Evolutionary conservation across 2,329 filamentous ascomycete genomes (phyloP).

Genomic region (Colletotrichum tanaceti): DNA sequence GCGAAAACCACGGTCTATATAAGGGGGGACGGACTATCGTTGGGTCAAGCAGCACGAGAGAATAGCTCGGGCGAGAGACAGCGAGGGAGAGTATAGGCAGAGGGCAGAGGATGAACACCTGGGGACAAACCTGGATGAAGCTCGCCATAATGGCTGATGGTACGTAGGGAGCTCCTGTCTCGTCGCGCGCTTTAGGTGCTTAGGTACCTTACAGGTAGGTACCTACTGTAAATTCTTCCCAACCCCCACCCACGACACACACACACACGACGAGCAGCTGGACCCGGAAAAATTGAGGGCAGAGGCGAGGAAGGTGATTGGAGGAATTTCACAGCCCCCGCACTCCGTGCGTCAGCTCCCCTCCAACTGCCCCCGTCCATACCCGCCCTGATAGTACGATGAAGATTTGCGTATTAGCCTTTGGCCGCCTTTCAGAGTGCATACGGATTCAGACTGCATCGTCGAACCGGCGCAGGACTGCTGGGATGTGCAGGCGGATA

Average conservation of each 20-base stretch:
- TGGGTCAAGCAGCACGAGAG: constrained; percentile 15
- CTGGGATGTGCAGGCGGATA: neutral
- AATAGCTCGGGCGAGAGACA: constrained; percentile 24
- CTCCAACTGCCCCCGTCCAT: neutral
- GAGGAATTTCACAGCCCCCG: constrained; percentile 41
- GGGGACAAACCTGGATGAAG: constrained; percentile 24
- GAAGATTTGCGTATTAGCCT: neutral
- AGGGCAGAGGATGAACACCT: constrained; percentile 9
- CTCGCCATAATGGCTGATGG: constrained; percentile 21
- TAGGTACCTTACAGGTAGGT: too few species aligned
- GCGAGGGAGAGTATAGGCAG: constrained; percentile 14
- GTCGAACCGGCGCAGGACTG: neutral
- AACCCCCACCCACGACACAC: neutral
- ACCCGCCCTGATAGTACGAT: constrained; percentile 9
- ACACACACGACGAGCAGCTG: constrained; percentile 1
- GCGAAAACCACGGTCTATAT: constrained; percentile 25
- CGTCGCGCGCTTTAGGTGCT: neutral
- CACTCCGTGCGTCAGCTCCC: constrained; percentile 36
- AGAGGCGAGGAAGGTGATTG: constrained; percentile 44
- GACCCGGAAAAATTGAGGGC: constrained; percentile 54
- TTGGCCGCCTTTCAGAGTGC: neutral
- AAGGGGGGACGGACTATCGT: constrained; percentile 18
- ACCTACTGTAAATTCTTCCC: constrained; percentile 16
- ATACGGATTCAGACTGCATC: neutral
- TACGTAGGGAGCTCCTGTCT: constrained; percentile 13